Evolutionary conservation across 257 asterid genomes (phyloP), one percentile per base, ranked within the genome.

Genomic region (Plantago ovata): DNA sequence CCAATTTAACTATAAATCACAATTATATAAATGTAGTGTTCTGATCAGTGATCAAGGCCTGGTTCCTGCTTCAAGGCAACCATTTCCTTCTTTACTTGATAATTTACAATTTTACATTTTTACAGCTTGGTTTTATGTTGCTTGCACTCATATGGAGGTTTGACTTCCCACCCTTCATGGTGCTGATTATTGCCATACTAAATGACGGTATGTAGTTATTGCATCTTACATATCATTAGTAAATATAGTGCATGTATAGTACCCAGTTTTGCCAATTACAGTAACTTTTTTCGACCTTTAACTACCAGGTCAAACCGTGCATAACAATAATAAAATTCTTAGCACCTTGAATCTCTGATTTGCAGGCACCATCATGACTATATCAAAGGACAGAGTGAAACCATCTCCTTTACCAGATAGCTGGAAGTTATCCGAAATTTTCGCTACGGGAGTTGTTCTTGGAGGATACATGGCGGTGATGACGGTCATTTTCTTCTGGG

Each of bases 351-450:
- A 6, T 49, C 1, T 12, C 12, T 18, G 55, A 19, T 32, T 12
- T n/a, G 9, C 55, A 49, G 95, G 96, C 5, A 85, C 97, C 70
- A 89, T 89, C 81, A 89, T 89, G 97, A 89, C 95, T 60, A 89
- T 89, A 67, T 86, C 97, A 0, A 85, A 89, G 75, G 97, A 86
- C 49, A 79, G 87, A 58, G 95, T 84, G 60, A 79, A 74, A 80
- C 97, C 95, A 18, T 86, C 95, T 60, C 97, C 97, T 10, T 47
- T 84, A 53, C 97, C 97, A 0, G 97, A 89, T 44, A 81, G 95
- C 3, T 89, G 97, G 97, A 89, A 89, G 75, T 89, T 89, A 48
- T 80, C 82, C 0, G 97, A 89, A 58, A 89, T 89, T 47, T 89
- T 89, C 16, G 87, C 94, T 64, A 84, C 95, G 0, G 97, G 97